phyloP scores from a whole-genome alignment of 1,139 yeast genomes.

The Scheffersomyces insectosa region DNA sequence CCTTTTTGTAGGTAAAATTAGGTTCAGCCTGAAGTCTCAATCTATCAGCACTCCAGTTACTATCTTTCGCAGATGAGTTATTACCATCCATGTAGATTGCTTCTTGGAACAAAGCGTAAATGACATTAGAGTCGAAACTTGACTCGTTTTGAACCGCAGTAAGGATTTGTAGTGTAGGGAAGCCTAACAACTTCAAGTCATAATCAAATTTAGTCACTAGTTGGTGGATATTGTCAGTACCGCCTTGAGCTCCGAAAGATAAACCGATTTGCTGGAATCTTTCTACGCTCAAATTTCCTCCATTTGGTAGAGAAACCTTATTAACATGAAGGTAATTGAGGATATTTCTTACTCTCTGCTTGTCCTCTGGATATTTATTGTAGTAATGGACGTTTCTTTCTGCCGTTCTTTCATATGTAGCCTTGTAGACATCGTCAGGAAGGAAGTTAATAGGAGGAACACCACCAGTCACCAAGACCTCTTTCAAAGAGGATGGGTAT shows the following conservation, averaged over 20 bases:
- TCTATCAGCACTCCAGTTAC: conserved; percentile 51
- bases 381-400: conserved; percentile 52
- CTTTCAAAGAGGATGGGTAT: conserved; percentile 38
- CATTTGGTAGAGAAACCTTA: conserved; percentile 44
- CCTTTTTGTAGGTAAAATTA: conserved; percentile 22
- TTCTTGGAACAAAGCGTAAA: conserved; percentile 59
- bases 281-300: conserved; percentile 49
- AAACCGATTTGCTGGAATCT: conserved; percentile 56
- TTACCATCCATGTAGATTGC: conserved; percentile 53
- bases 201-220: conserved; percentile 38
- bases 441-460: conserved; percentile 50
- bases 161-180: conserved; percentile 39
- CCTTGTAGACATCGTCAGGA: conserved; percentile 50
- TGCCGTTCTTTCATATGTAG: conserved; percentile 46
- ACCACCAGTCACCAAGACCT: conserved; percentile 55
- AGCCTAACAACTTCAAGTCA: conserved; percentile 35
- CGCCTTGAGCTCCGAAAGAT: conserved; percentile 51
- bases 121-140: conserved; percentile 53
- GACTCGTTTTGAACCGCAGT: conserved; percentile 27
- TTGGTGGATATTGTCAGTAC: conserved; percentile 47
- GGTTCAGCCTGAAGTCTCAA: conserved; percentile 30
- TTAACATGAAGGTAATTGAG: conserved; percentile 31
- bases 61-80: conserved; percentile 7
- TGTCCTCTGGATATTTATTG: conserved; percentile 49
- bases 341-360: conserved; percentile 35